phyloP scores from a whole-genome alignment of 768 basidiomycete genomes.

The Kwoniella mangroviensis region DNA sequence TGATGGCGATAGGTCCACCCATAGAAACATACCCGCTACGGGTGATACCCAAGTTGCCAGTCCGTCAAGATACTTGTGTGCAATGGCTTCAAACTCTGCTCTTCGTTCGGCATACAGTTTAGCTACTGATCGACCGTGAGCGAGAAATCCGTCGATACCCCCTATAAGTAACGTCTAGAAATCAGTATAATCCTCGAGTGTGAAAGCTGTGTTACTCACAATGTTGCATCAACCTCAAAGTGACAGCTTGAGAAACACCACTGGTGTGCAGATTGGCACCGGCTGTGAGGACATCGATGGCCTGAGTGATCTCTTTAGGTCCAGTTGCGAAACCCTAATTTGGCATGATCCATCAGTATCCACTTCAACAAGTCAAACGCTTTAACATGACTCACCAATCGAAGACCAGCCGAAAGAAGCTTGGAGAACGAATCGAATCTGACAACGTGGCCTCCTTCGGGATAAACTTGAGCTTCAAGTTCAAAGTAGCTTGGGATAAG shows the following conservation, averaged over 20 bases:
- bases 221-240: slow-evolving; percentile 41
- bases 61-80: slow-evolving; percentile 75
- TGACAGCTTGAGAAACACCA: slow-evolving; percentile 51
- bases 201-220: slow-evolving; percentile 29
- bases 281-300: slow-evolving; percentile 67
- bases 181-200: not conserved
- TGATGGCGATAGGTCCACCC: slow-evolving; percentile 60
- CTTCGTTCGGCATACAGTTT: slow-evolving; percentile 59
- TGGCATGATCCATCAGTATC: not conserved
- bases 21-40: slow-evolving; percentile 75
- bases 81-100: slow-evolving; percentile 77
- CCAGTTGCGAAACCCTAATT: slow-evolving; percentile 75
- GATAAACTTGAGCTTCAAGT: slow-evolving; percentile 70
- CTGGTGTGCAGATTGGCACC: slow-evolving; percentile 60
- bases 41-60: slow-evolving; percentile 64
- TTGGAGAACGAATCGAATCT: slow-evolving; percentile 92
- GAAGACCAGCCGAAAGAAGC: slow-evolving; percentile 61
- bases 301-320: slow-evolving; percentile 69
- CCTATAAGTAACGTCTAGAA: slow-evolving; percentile 61
- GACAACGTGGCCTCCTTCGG: slow-evolving; percentile 74
- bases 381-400: slow-evolving; percentile 28
- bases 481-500: slow-evolving; percentile 78
- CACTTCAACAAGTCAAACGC: not conserved
- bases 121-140: slow-evolving; percentile 72
- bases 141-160: slow-evolving; percentile 75